phyloP scores from a whole-genome alignment of 2,329 filamentous ascomycete genomes.

The Calonectria crousiana region DNA sequence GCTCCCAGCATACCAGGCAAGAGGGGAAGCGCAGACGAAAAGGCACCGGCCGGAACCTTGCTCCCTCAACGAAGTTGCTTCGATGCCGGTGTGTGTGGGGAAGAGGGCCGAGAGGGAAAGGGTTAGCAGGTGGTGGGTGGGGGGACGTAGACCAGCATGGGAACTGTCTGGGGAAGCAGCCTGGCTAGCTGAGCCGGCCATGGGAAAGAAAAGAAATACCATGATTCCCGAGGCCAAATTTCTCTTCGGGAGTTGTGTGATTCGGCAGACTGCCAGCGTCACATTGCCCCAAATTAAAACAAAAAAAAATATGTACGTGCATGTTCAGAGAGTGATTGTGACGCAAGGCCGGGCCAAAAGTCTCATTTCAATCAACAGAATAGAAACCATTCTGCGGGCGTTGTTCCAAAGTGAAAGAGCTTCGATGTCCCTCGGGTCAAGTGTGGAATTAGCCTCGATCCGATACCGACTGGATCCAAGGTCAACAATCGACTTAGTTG shows the following conservation, averaged over 20 bases:
- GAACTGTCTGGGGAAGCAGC: slow-evolving; percentile 31
- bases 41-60: neutral
- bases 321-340: neutral
- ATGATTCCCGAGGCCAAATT: slow-evolving; percentile 12
- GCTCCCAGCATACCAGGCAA: neutral
- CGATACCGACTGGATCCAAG: neutral
- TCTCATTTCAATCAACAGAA: too few relatives aligned
- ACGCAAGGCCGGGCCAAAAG: neutral
- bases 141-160: slow-evolving; percentile 14
- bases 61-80: neutral
- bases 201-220: neutral
- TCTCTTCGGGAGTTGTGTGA: neutral
- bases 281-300: neutral
- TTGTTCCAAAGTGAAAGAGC: neutral
- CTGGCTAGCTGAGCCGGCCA: slow-evolving; percentile 3
- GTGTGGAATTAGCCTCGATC: neutral
- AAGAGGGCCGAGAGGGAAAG: neutral
- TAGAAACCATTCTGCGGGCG: neutral
- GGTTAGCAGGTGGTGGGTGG: slow-evolving; percentile 3
- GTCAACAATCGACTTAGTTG: neutral
- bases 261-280: neutral
- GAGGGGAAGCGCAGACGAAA: neutral
- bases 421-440: neutral
- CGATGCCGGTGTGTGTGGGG: slow-evolving; percentile 22
- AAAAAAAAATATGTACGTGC: neutral